Conservation (phyloP, 1,139 yeast genomes). For the Scheffersomyces insectosa region DNA sequence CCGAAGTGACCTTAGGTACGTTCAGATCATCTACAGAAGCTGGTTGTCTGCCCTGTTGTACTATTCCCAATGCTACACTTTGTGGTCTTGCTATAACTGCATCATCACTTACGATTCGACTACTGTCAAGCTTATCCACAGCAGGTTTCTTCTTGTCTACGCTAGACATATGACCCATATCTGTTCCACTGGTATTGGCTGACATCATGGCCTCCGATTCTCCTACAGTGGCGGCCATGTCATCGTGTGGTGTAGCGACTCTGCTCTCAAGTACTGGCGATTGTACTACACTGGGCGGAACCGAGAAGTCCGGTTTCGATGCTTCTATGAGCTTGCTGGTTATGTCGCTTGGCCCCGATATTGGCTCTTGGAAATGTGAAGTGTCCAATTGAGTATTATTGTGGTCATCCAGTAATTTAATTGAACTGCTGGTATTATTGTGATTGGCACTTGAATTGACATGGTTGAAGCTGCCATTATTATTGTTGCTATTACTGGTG, state of each 20-base stretch:
- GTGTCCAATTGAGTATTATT: no score
- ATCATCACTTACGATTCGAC: background rate
- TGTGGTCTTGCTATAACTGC: background rate
- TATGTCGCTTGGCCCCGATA: no score
- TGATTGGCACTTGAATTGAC: no score
- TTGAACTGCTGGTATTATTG: no score
- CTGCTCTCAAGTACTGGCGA: background rate
- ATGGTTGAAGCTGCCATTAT: no score
- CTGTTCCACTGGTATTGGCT: background rate
- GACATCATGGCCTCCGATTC: no score
- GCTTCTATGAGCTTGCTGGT: no score
- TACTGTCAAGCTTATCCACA: background rate
- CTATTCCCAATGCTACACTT: background rate
- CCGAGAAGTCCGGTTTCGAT: background rate
- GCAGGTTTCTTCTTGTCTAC: background rate
- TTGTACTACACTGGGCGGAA: background rate
- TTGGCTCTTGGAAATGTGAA: no score
- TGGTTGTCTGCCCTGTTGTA: background rate
- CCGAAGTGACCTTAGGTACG: conserved; percentile 32
- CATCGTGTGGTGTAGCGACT: background rate
- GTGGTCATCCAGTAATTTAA: no score
- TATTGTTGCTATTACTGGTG: no score
- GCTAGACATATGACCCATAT: background rate
- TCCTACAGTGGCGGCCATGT: background rate
- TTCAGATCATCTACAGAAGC: background rate